Base-by-base conservation (phyloP, 257 asterid genomes). In the Mentha longifolia region DNA sequence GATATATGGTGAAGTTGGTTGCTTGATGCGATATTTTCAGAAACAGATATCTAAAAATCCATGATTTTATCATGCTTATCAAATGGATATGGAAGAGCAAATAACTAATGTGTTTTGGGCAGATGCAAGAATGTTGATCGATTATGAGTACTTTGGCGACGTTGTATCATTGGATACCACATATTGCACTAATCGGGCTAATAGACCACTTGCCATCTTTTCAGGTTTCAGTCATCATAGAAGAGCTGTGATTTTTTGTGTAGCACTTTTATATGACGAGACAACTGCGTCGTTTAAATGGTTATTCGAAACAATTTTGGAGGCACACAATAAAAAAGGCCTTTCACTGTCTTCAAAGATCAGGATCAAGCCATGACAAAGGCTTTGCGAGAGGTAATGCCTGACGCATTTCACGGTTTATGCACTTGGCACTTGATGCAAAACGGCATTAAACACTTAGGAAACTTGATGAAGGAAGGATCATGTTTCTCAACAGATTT, bases 391-490 rank as follows among this genome's bases (percentile, higher is more conserved):
- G 12, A 57, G 42, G 42, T 57, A 12, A 57, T 57, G 19, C 63
- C 42, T 0, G 10, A 28, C 42, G 6, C 19, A 13, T 5, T 8
- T 33, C 47, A n/a, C 16, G 66, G 15, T 4, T 9, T 37, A 37
- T 35, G 30, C 28, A 57, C 62, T 25, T 60, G 25, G 47, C n/a
- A n/a, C n/a, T n/a, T n/a, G n/a, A n/a, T n/a, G n/a, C n/a, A n/a
- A n/a, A n/a, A n/a, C n/a, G n/a, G 35, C 41, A 17, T 17, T 62
- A 6, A 30, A 35, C 54, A 19, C 16, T 11, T 41, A 0, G 54
- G 68, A 7, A 41, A 63, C 11, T 42, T 41, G 33, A 63, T 63
- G 54, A 63, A 63, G 6, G 68, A 63, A 10, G 17, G 68, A 41
- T 63, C 13, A 19, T 41, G 17, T 20, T 62, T 63, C 68, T 7